Conservation (phyloP, 2,329 filamentous ascomycete species). For the Plectosphaerella sp. region DNA sequence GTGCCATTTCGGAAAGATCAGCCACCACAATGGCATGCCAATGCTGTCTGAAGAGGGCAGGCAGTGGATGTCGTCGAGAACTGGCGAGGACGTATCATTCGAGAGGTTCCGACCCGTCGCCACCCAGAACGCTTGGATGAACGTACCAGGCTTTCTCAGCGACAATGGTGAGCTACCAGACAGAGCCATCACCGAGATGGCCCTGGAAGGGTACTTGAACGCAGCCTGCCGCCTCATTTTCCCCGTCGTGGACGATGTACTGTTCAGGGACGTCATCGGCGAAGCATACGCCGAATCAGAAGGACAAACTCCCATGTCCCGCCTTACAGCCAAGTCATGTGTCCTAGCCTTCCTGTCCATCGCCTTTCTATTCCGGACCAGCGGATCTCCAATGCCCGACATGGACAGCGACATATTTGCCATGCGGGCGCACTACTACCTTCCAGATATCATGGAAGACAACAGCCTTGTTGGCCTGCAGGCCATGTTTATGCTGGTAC, state of each 20-base stretch:
- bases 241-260: constrained; percentile 39
- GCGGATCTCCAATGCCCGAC: constrained; percentile 2
- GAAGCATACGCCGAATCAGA: constrained; percentile 33
- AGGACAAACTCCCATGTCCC: constrained; percentile 14
- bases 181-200: constrained; percentile 19
- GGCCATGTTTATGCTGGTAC: constrained; percentile 42
- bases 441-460: constrained; percentile 38
- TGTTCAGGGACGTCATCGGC: constrained; percentile 41
- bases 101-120: constrained; percentile 15
- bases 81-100: constrained; percentile 30
- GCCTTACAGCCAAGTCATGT: constrained; percentile 36
- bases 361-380: constrained; percentile 18
- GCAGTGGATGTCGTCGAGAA: constrained; percentile 41
- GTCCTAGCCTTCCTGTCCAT: constrained; percentile 44
- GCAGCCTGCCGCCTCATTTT: constrained; percentile 39
- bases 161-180: constrained; percentile 26
- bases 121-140: constrained; percentile 9
- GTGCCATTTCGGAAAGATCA: constrained; percentile 39
- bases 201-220: constrained; percentile 15
- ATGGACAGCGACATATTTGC: constrained; percentile 36
- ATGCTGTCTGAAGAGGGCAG: constrained; percentile 41
- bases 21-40: constrained; percentile 42
- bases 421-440: constrained; percentile 32
- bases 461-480: constrained; percentile 38
- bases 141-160: too few species aligned